Conservation (phyloP, 345 rosid genomes). For the Eucalyptus paniculata region DNA sequence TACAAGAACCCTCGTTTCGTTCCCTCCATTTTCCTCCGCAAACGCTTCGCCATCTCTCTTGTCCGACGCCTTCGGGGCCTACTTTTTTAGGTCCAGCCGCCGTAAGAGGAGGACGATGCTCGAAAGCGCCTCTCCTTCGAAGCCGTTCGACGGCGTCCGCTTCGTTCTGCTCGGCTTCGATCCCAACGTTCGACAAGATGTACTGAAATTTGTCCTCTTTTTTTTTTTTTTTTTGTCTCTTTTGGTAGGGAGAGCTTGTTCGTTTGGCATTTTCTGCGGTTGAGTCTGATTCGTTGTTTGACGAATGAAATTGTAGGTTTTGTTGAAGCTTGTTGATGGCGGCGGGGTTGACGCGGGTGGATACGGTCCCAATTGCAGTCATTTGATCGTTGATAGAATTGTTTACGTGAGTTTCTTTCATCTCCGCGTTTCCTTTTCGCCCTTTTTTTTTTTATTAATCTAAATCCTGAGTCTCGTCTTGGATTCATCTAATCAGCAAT, state of each 20-base stretch:
- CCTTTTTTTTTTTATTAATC: neutral
- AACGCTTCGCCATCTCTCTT: neutral
- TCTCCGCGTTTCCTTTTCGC: neutral
- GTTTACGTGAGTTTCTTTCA: conserved; percentile 35
- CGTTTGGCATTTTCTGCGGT: neutral
- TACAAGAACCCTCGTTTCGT: neutral
- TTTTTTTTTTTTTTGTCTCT: no score
- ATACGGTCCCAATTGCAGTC: conserved; percentile 40
- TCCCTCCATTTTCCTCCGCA: neutral
- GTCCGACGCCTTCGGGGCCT: neutral
- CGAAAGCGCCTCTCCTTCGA: conserved; percentile 21
- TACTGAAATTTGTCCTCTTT: neutral
- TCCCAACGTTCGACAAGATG: conserved; percentile 23
- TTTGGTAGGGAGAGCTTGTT: neutral
- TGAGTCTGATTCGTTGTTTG: neutral
- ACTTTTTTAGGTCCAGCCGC: neutral
- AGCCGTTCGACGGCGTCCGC: conserved; percentile 50
- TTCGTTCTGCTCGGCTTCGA: conserved; percentile 70
- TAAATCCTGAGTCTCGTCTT: neutral
- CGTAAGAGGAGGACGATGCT: conserved; percentile 1
- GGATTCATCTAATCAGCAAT: neutral
- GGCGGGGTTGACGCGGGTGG: conserved; percentile 63
- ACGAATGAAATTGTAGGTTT: conserved; percentile 23
- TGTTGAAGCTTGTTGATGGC: conserved; percentile 56
- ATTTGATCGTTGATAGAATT: conserved; percentile 61